phyloP scores from a whole-genome alignment of 2,329 filamentous ascomycete genomes.

The Talaromyces sp. region DNA sequence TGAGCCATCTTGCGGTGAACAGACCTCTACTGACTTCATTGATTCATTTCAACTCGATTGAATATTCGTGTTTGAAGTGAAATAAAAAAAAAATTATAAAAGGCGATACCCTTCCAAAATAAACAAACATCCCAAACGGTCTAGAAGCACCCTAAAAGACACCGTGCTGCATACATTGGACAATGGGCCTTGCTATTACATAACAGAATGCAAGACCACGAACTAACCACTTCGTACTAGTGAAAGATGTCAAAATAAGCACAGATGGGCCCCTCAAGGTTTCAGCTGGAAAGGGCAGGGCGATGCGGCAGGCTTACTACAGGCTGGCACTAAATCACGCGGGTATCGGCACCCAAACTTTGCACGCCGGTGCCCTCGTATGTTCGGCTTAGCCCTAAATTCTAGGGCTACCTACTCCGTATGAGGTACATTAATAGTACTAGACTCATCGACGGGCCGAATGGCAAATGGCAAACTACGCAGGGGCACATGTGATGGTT shows the following conservation, averaged over 20 bases:
- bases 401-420: not conserved
- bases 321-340: not conserved
- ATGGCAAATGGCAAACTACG: not conserved
- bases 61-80: not conserved
- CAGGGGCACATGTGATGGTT: not conserved
- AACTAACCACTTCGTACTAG: not conserved
- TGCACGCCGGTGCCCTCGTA: not conserved
- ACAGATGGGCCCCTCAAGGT: not conserved
- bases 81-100: not conserved
- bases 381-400: not conserved
- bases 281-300: constrained; percentile 7
- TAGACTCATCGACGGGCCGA: not conserved
- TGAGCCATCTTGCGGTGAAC: not conserved
- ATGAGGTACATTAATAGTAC: too few relatives aligned
- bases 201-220: constrained; percentile 2
- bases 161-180: constrained; percentile 11
- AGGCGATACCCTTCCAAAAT: not conserved
- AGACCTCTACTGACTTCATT: not conserved
- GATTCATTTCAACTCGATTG: too few relatives aligned
- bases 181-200: constrained; percentile 5
- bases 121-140: constrained; percentile 7
- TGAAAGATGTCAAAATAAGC: not conserved
- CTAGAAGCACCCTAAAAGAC: not conserved
- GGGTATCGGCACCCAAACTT: constrained; percentile 4
- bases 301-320: not conserved